Evolutionary conservation across 306 rosid genomes (phyloP).

Genomic region (Lathyrus oleraceus): DNA sequence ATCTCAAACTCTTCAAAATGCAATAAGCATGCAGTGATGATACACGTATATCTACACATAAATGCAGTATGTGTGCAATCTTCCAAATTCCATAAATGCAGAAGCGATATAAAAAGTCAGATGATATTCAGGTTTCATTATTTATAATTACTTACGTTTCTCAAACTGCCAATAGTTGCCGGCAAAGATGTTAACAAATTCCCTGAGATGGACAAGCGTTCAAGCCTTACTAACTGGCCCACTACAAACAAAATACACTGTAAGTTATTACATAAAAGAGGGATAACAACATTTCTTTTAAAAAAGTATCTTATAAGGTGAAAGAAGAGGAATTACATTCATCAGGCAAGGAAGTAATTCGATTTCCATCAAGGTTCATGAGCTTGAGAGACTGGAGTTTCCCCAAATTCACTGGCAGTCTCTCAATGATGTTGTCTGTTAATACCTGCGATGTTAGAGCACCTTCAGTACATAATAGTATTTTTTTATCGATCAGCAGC

Average conservation of each 20-base stretch:
- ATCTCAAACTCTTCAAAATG: slow-evolving; percentile 25
- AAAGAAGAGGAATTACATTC: slow-evolving; percentile 85
- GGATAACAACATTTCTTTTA: slow-evolving; percentile 18
- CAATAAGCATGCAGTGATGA: slow-evolving; percentile 5
- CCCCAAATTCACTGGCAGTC: slow-evolving; percentile 84
- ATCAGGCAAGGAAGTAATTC: slow-evolving; percentile 83
- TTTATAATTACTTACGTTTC: slow-evolving; percentile 65
- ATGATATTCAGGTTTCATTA: slow-evolving; percentile 27
- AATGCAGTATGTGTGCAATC: slow-evolving; percentile 21
- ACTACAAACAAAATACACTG: slow-evolving; percentile 51
- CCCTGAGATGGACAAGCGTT: slow-evolving; percentile 73
- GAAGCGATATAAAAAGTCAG: slow-evolving; percentile 22
- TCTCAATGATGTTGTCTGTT: slow-evolving; percentile 78
- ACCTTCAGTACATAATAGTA: slow-evolving; percentile 24
- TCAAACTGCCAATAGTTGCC: slow-evolving; percentile 89
- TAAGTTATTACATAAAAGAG: slow-evolving; percentile 29
- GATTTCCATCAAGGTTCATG: slow-evolving; percentile 83
- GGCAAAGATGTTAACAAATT: slow-evolving; percentile 72
- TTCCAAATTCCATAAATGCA: slow-evolving; percentile 17
- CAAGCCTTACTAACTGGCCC: slow-evolving; percentile 95
- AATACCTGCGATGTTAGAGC: slow-evolving; percentile 57
- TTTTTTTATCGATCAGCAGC: slow-evolving; percentile 8
- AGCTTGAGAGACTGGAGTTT: slow-evolving; percentile 85
- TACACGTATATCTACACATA: slow-evolving; percentile 17
- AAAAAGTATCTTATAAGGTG: slow-evolving; percentile 30